These are phyloP conservation scores for Gastrolobium bilobum DNA, from an alignment of 306 rosid species.

Conservation along the genomic window DNA sequence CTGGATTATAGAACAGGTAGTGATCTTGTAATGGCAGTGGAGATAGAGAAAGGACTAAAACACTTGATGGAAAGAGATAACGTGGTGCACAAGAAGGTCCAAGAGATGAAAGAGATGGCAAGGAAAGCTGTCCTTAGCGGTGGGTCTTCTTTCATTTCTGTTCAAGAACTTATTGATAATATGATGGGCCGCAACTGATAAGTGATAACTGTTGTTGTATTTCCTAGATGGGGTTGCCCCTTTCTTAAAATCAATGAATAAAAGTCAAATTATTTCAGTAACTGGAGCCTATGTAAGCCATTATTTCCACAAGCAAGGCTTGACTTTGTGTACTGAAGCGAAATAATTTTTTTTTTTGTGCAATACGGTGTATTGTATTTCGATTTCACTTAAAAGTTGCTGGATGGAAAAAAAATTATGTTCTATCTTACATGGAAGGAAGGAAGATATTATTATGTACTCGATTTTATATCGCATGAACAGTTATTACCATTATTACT, in stretches of 20 bases:
- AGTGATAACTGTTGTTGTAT: neutral
- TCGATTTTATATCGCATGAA: too few relatives aligned
- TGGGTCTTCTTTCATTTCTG: slow-evolving; percentile 57
- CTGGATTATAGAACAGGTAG: slow-evolving; percentile 54
- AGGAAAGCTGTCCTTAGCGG: slow-evolving; percentile 51
- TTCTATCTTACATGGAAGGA: too few relatives aligned
- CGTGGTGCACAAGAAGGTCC: slow-evolving; percentile 55
- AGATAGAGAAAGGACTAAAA: slow-evolving; percentile 58
- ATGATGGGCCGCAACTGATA: slow-evolving; percentile 43
- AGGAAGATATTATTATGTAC: too few relatives aligned
- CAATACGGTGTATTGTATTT: too few relatives aligned
- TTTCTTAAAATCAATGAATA: slow-evolving; percentile 20
- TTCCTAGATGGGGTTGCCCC: neutral
- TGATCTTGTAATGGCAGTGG: slow-evolving; percentile 62
- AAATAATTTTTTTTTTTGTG: too few relatives aligned
- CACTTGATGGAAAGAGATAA: slow-evolving; percentile 51
- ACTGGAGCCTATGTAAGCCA: neutral
- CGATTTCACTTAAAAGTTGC: too few relatives aligned
- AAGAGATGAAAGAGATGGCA: slow-evolving; percentile 53
- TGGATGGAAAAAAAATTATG: too few relatives aligned
- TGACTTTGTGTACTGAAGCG: too few relatives aligned
- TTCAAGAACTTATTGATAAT: slow-evolving; percentile 41
- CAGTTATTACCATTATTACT: too few relatives aligned
- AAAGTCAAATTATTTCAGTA: neutral
- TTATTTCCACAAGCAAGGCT: neutral